These are phyloP conservation scores for Geotrichum restrictum DNA, from an alignment of 1,139 yeast genomes.

Conservation along the genomic window DNA sequence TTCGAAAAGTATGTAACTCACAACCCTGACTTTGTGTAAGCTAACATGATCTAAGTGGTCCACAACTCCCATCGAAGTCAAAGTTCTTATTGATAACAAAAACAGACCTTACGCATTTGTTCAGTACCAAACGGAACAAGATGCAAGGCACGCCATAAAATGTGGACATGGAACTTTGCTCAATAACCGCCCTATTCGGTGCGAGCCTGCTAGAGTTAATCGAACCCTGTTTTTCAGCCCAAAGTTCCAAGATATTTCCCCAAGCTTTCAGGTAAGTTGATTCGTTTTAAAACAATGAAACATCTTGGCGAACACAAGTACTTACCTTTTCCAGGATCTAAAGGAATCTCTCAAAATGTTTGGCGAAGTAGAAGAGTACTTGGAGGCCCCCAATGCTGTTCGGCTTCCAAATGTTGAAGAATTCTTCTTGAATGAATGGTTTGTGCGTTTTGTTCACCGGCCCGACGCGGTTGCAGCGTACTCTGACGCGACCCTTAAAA, in stretches of 20 bases:
- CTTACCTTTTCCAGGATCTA: conserved; percentile 36
- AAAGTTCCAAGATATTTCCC: conserved; percentile 12
- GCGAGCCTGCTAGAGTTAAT: conserved; percentile 89
- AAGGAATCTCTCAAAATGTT: conserved; percentile 45
- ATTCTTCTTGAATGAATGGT: conserved; percentile 53
- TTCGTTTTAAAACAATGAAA: not conserved
- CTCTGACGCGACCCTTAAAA: conserved; percentile 40
- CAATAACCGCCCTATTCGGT: conserved; percentile 73
- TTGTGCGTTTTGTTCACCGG: conserved; percentile 73
- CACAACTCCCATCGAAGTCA: conserved; percentile 45
- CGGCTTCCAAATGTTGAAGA: conserved; percentile 21
- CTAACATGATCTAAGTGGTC: conserved; percentile 36
- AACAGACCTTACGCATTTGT: conserved; percentile 94
- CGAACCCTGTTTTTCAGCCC: conserved; percentile 58
- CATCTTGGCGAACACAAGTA: not conserved
- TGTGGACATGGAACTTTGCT: conserved; percentile 66
- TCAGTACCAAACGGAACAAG: conserved; percentile 69
- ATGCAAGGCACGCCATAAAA: conserved; percentile 63
- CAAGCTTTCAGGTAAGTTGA: conserved; percentile 10
- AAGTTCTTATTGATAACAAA: conserved; percentile 75
- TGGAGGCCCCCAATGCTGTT: conserved; percentile 37
- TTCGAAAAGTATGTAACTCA: conserved; percentile 37
- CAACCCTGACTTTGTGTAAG: not conserved
- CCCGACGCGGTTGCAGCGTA: conserved; percentile 89
- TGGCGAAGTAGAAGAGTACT: conserved; percentile 73